Evolutionary conservation across 441 rosid species (phyloP).

Genomic region (Aleurites moluccanus): DNA sequence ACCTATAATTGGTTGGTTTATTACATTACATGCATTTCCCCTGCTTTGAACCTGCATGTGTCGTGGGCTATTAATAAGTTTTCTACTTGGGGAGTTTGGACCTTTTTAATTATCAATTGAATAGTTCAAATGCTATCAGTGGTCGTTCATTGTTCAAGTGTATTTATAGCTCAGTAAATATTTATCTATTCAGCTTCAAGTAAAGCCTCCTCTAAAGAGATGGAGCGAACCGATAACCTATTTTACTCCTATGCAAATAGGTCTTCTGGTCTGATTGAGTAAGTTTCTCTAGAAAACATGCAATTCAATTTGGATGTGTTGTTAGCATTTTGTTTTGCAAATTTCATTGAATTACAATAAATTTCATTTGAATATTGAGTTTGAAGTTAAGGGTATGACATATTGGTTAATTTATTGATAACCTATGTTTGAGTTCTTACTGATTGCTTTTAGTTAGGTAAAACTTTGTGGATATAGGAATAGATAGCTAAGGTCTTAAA

Average conservation of each 20-base stretch:
- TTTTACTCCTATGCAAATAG: conserved; percentile 66
- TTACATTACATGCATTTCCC: background rate
- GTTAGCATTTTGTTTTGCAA: background rate
- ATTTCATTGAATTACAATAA: background rate
- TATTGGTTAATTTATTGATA: background rate
- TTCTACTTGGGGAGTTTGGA: no score
- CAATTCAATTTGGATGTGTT: background rate
- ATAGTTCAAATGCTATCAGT: no score
- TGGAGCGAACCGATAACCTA: conserved; percentile 86
- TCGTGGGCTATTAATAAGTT: no score
- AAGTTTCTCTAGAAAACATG: conserved; percentile 37
- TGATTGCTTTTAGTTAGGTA: background rate
- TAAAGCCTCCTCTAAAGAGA: conserved; percentile 85
- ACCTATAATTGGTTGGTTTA: background rate
- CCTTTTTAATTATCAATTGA: no score
- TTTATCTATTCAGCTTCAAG: conserved; percentile 58
- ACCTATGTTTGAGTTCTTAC: background rate
- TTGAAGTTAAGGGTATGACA: background rate
- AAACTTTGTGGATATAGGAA: background rate
- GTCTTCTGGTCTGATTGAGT: conserved; percentile 85
- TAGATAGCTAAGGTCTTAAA: background rate
- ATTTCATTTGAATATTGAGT: background rate
- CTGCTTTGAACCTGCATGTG: background rate
- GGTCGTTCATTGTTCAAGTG: background rate
- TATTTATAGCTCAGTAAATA: background rate